Evolutionary conservation across 1,284 basidiomycete species (phyloP), one percentile per base, ranked within the genome.

Genomic region (Malassezia sp.): DNA sequence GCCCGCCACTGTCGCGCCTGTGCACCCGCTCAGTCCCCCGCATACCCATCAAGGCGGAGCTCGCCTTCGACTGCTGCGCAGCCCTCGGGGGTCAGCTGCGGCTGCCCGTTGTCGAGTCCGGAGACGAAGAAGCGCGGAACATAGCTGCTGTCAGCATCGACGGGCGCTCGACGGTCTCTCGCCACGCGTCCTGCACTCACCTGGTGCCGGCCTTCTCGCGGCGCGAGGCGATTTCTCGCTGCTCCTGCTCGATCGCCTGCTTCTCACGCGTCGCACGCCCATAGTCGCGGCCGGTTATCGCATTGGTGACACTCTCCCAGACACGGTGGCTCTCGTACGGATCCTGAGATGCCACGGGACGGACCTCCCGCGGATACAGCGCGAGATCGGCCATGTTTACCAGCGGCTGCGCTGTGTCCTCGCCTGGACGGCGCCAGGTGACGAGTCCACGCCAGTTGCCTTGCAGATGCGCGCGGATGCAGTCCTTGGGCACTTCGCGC

Each of bases 371-470:
- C 11, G 85, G 84, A 14, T 90, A 75, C n/a, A 82, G 72, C 18
- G 77, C 75, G 36, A 97, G 72, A 33, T 78, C 75, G 20, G 80
- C 78, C 33, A 96, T 71, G 67, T 95, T 84, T 35, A 96, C 72
- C 12, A 97, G 75, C 9, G 80, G 77, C 27, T 75, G 72, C 71
- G 79, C 81, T 7, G 29, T 46, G 66, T 75, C 75, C 33, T 77
- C 73, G 1, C 79, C 80, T 45, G 80, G 81, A 40, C 78, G 77
- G 66, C 80, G 81, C 80, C 85, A 95, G 34, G 80, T 80, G 63
- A 97, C 80, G 51, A 77, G 74, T 46, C 82, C 81, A 57, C 81
- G 78, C 91, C 91, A 97, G 47, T 79, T 80, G 1, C 91, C 91
- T 46, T 91, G 85, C 47, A 96, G 78, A 27, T 80, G 76, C 2